Percentiles rank a stretch among this genome's conserved stretches.
Conservation (phyloP, 1,284 basidiomycete genomes). For the Malassezia cuniculi region DNA sequence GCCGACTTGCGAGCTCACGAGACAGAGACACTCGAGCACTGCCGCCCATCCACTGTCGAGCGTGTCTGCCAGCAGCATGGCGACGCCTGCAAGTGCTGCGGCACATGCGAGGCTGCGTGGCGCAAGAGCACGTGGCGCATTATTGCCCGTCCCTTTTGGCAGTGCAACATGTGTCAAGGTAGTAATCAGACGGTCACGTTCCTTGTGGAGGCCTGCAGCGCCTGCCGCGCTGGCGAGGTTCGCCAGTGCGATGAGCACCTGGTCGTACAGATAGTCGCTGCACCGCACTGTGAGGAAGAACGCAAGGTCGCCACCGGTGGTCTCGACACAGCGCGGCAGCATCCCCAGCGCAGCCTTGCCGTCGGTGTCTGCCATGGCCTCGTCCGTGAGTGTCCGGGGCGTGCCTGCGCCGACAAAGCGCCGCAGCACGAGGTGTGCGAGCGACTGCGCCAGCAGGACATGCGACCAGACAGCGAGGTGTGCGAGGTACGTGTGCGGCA, state of each 20-base stretch:
- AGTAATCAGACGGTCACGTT: constrained; percentile 82
- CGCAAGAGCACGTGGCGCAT: constrained; percentile 58
- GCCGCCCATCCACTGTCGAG: constrained; percentile 80
- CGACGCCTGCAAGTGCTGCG: constrained; percentile 65
- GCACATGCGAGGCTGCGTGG: constrained; percentile 81
- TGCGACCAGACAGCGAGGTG: constrained; percentile 79
- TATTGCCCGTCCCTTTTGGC: neutral
- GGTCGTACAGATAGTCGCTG: constrained; percentile 72
- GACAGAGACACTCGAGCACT: constrained; percentile 55
- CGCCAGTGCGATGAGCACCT: constrained; percentile 66
- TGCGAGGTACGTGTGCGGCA: constrained; percentile 61
- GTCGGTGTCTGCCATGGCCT: constrained; percentile 47
- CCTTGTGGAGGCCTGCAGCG: constrained; percentile 67
- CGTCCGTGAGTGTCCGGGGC: too few relatives aligned
- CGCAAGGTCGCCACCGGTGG: constrained; percentile 72
- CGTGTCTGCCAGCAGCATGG: constrained; percentile 67
- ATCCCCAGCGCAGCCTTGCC: constrained; percentile 52
- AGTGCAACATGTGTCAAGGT: constrained; percentile 76
- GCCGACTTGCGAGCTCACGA: constrained; percentile 16
- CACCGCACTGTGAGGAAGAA: constrained; percentile 79
- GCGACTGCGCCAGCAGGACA: constrained; percentile 72
- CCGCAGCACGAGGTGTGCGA: constrained; percentile 60
- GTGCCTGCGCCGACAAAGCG: constrained; percentile 50
- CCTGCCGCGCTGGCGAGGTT: constrained; percentile 77
- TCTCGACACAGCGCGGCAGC: constrained; percentile 77